A percentile compares a stretch with the other conserved stretches of the same genome.
phyloP scores from a whole-genome alignment of 306 rosid genomes.

The Potentilla sterilis region DNA sequence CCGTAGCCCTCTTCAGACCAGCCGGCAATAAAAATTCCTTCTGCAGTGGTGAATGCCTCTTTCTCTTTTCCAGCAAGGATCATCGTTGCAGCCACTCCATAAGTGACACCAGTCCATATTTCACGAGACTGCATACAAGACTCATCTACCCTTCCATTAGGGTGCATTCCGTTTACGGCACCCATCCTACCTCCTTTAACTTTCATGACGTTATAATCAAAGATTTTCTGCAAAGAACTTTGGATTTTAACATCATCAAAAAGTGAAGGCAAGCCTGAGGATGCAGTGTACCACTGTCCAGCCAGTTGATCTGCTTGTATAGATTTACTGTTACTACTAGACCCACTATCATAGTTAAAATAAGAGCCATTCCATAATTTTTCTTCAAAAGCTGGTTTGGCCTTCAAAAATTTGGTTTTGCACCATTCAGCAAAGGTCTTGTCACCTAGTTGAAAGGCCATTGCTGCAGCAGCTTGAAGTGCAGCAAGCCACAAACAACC shows the following conservation, averaged over 20 bases:
- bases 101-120: constrained; percentile 97
- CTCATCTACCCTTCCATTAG: constrained; percentile 88
- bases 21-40: constrained; percentile 85
- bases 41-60: constrained; percentile 83
- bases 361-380: constrained; percentile 97
- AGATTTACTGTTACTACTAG: constrained; percentile 85
- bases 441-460: constrained; percentile 86
- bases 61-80: constrained; percentile 93
- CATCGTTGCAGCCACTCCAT: constrained; percentile 92
- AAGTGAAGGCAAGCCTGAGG: constrained; percentile 82
- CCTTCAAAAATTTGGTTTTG: constrained; percentile 79
- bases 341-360: constrained; percentile 92
- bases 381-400: constrained; percentile 79
- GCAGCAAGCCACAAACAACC: constrained; percentile 98
- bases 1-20: constrained; percentile 99
- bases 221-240: constrained; percentile 79
- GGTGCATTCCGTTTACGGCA: constrained; percentile 98
- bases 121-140: constrained; percentile 99
- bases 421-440: constrained; percentile 75
- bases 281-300: constrained; percentile 98
- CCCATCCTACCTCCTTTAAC: constrained; percentile 93
- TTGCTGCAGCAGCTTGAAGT: constrained; percentile 96
- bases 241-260: constrained; percentile 69
- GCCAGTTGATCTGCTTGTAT: constrained; percentile 98
- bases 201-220: constrained; percentile 91